phyloP scores from a whole-genome alignment of 768 basidiomycete species.

The Clitopilus hobsonii region DNA sequence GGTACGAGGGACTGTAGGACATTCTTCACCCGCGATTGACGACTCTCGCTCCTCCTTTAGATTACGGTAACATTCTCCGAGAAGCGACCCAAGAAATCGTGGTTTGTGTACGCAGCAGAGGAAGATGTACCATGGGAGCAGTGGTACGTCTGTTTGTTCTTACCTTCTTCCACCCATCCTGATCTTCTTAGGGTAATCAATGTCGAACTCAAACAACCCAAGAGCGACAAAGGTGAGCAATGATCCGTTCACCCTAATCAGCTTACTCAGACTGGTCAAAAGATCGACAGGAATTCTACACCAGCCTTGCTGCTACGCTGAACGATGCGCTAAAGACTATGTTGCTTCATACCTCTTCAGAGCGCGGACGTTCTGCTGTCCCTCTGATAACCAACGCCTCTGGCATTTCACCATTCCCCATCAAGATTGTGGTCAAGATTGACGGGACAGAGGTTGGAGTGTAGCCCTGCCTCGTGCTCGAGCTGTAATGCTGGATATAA shows the following conservation, averaged over 20 bases:
- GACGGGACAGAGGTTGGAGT: slow-evolving; percentile 65
- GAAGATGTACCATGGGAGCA: slow-evolving; percentile 88
- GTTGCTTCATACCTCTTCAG: slow-evolving; percentile 75
- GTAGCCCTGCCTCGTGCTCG: no score
- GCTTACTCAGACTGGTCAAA: not conserved
- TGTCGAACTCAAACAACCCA: slow-evolving; percentile 72
- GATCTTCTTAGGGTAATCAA: slow-evolving; percentile 64
- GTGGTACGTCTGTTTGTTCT: slow-evolving; percentile 42
- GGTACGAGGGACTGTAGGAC: slow-evolving; percentile 29
- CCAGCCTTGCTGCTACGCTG: slow-evolving; percentile 55
- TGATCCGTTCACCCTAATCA: not conserved
- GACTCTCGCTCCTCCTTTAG: slow-evolving; percentile 25
- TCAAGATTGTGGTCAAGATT: slow-evolving; percentile 63
- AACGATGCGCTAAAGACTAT: slow-evolving; percentile 66
- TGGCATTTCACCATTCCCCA: slow-evolving; percentile 79
- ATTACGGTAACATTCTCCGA: slow-evolving; percentile 75
- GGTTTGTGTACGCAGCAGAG: slow-evolving; percentile 72
- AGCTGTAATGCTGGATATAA: no score
- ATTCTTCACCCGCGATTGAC: not conserved
- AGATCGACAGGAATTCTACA: slow-evolving; percentile 50
- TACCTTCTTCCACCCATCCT: not conserved
- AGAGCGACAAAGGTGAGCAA: slow-evolving; percentile 52
- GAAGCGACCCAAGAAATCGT: slow-evolving; percentile 70
- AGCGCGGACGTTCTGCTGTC: slow-evolving; percentile 67
- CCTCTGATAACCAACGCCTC: slow-evolving; percentile 75